Evolutionary conservation across 257 asterid genomes (phyloP).

Genomic region (Solanum megistacrolobum): DNA sequence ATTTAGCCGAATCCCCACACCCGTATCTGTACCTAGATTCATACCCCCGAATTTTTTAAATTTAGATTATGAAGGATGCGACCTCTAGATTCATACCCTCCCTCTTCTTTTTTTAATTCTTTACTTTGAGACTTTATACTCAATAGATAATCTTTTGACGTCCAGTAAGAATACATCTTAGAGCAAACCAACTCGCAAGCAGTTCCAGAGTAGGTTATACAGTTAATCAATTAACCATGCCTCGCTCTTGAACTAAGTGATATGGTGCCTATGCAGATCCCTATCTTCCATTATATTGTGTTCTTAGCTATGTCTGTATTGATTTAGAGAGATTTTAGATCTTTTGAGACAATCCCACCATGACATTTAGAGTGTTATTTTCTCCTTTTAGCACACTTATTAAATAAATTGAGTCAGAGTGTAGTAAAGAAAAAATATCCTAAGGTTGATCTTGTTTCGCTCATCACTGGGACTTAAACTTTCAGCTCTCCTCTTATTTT

Average conservation of each 20-base stretch:
- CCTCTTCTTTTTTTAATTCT: too few relatives aligned
- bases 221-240: not conserved
- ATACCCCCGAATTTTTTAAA: too few relatives aligned
- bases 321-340: not conserved
- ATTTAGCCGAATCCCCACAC: not conserved
- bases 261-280: not conserved
- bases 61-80: too few relatives aligned
- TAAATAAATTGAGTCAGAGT: not conserved
- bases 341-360: not conserved
- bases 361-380: not conserved
- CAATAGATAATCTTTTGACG: too few relatives aligned
- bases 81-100: too few relatives aligned
- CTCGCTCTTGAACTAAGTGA: not conserved
- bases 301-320: not conserved
- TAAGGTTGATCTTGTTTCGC: not conserved
- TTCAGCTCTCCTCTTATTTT: not conserved
- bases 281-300: not conserved
- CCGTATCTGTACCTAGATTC: too few relatives aligned
- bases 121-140: too few relatives aligned
- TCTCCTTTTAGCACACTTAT: not conserved
- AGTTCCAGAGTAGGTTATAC: too few relatives aligned
- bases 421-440: not conserved
- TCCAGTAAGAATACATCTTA: too few relatives aligned
- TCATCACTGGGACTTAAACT: not conserved
- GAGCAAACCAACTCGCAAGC: too few relatives aligned